phyloP scores from a whole-genome alignment of 495 filamentous ascomycete species.

The Copromyces sp. region DNA sequence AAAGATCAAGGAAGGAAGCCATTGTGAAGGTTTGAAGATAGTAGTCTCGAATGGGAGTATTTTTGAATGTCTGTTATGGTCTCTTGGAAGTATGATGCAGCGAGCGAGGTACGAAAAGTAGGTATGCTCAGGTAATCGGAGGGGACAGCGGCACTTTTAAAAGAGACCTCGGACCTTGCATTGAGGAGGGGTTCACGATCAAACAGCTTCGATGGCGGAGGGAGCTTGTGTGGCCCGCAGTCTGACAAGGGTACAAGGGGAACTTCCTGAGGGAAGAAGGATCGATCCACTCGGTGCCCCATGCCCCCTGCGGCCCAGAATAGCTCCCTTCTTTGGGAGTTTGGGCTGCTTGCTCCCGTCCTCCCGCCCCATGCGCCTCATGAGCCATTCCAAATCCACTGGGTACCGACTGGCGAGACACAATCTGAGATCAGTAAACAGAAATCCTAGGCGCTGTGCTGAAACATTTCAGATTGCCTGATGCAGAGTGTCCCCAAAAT shows the following conservation, averaged over 20 bases:
- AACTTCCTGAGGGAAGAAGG: neutral
- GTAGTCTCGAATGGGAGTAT: neutral
- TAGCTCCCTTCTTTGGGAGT: neutral
- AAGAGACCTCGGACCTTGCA: neutral
- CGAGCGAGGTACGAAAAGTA: neutral
- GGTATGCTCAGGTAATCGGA: neutral
- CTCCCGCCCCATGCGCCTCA: neutral
- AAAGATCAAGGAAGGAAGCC: slow-evolving; percentile 30
- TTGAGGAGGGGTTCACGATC: neutral
- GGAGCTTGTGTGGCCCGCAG: neutral
- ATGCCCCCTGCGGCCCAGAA: neutral
- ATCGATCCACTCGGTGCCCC: neutral
- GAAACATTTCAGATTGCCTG: neutral
- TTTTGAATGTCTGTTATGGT: neutral
- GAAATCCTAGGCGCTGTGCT: neutral
- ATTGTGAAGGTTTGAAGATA: slow-evolving; percentile 15
- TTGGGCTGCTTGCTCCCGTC: neutral
- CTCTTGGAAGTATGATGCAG: neutral
- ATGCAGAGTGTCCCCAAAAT: neutral
- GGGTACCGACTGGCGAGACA: neutral
- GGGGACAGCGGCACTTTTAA: neutral
- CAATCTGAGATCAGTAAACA: neutral
- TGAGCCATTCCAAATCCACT: neutral
- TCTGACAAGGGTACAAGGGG: neutral
- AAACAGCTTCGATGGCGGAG: neutral